Base-by-base conservation (phyloP, 2,329 filamentous ascomycete genomes). In the Penicillium italicum region DNA sequence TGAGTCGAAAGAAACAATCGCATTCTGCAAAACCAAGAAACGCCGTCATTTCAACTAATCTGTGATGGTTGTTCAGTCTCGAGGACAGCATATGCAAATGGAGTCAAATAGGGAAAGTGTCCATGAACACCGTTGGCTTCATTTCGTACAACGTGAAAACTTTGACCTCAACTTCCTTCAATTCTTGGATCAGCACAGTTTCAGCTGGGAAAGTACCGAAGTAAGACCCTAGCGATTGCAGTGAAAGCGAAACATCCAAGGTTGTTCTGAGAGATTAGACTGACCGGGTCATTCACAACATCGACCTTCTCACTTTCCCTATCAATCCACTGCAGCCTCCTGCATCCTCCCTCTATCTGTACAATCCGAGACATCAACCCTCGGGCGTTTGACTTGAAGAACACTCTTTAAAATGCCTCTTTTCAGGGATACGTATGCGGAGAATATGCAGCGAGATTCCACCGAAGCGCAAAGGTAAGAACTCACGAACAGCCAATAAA, bases 391-490 rank as follows among this genome's bases (percentile, higher is more conserved):
- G 8, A 46, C 14, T 2, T 5, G 8, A 26, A 26, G 20, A 16
- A 7, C 10, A 5, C 14, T 8, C 1, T 26, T 4, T 12, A 45
- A 45, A 28, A 52, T 52, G 50, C 6, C 50, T n/a, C 6, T 22
- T 5, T n/a, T 37, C 9, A 8, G 16, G 16, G 51, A 53, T 53
- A 28, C 51, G 34, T 53, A 53, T 44, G 28, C 51, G 43, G 51
- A 53, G 44, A 53, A 53, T 53, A 53, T 53, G 44, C 43, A 37
- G 18, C 44, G 51, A 18, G 44, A 49, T 53, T 42, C 51, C 51
- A 34, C 43, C 51, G 51, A 53, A 40, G 51, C 44, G 6, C 51
- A 49, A 22, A 49, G 51, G 51, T 36, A 42, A 42, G 40, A 36
- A n/a, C 20, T 18, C 20, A 18, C 11, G 11, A 38, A 3, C 34